Evolutionary conservation across 352 stramenopile genomes (phyloP).

Genomic region (Pythium diclinum): DNA sequence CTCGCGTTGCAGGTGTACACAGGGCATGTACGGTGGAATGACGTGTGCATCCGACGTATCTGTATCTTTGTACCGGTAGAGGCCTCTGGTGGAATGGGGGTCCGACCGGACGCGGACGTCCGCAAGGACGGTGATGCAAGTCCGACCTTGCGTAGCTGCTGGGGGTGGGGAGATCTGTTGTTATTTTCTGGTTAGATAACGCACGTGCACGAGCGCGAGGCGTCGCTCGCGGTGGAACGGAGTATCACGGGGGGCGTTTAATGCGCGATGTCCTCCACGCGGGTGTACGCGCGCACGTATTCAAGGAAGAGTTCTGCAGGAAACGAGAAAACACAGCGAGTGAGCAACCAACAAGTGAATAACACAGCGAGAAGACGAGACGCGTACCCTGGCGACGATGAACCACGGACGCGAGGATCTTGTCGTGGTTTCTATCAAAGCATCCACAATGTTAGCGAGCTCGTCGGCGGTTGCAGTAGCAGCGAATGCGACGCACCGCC

Average conservation of each 20-base stretch:
- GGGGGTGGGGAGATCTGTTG: not conserved
- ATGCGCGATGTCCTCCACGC: constrained; percentile 29
- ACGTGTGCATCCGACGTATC: not conserved
- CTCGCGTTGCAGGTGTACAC: not conserved
- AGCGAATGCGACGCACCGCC: constrained; percentile 27
- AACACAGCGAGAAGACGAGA: not conserved
- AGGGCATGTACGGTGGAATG: not conserved
- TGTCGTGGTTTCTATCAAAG: constrained; percentile 35
- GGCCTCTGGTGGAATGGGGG: not conserved
- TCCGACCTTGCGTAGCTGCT: not conserved
- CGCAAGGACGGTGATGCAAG: not conserved
- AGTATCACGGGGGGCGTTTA: not conserved
- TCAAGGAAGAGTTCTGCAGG: constrained; percentile 39
- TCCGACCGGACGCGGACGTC: not conserved
- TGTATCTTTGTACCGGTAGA: not conserved
- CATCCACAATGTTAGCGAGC: not conserved
- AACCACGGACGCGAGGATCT: constrained; percentile 35
- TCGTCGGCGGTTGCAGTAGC: not conserved
- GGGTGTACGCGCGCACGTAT: constrained; percentile 44
- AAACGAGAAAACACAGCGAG: not conserved
- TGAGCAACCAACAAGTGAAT: not conserved
- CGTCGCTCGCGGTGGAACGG: not conserved
- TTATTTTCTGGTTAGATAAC: not conserved
- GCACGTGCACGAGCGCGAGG: not conserved
- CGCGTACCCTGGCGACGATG: constrained; percentile 36